These are phyloP conservation scores for Botryotinia narcissicola DNA, from an alignment of 2,329 filamentous ascomycete species.

Conservation along the genomic window DNA sequence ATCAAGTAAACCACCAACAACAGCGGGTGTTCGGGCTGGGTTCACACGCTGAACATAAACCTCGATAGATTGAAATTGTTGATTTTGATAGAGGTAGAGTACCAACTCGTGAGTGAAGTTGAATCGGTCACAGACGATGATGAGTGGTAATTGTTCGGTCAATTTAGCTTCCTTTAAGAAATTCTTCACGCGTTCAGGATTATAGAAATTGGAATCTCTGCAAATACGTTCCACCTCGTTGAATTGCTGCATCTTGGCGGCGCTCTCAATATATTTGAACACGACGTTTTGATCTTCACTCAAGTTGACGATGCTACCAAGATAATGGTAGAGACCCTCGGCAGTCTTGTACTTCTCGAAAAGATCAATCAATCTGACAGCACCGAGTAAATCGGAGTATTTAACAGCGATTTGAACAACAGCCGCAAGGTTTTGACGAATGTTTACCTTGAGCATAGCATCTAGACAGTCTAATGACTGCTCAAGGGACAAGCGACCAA, in stretches of 20 bases:
- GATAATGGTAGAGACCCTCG: conserved; percentile 96
- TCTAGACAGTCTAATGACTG: conserved; percentile 92
- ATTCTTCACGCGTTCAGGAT: conserved; percentile 70
- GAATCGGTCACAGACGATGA: conserved; percentile 99
- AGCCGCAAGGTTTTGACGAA: conserved; percentile 91
- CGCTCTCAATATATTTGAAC: conserved; percentile 99
- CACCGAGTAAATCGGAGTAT: conserved; percentile 90
- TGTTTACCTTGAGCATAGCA: conserved; percentile 94
- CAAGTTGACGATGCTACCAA: conserved; percentile 95
- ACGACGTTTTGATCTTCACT: conserved; percentile 93
- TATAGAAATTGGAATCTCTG: conserved; percentile 56
- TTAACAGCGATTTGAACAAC: conserved; percentile 97
- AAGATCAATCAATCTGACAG: conserved; percentile 84
- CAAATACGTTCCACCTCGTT: conserved; percentile 97
- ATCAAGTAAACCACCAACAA: conserved; percentile 89
- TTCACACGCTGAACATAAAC: conserved; percentile 98
- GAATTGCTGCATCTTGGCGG: conserved; percentile 88
- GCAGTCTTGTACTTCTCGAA: conserved; percentile 97
- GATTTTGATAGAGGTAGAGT: conserved; percentile 96
- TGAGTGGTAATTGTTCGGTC: conserved; percentile 88
- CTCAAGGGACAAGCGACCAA: conserved; percentile 91
- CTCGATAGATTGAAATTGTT: conserved; percentile 98
- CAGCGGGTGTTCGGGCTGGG: conserved; percentile 82
- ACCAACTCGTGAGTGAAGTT: conserved; percentile 98
- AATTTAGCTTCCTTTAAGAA: conserved; percentile 96